These are phyloP conservation scores for Magnolia officinalis DNA, from an alignment of 164 flowering plant species.

Conservation along the genomic window DNA sequence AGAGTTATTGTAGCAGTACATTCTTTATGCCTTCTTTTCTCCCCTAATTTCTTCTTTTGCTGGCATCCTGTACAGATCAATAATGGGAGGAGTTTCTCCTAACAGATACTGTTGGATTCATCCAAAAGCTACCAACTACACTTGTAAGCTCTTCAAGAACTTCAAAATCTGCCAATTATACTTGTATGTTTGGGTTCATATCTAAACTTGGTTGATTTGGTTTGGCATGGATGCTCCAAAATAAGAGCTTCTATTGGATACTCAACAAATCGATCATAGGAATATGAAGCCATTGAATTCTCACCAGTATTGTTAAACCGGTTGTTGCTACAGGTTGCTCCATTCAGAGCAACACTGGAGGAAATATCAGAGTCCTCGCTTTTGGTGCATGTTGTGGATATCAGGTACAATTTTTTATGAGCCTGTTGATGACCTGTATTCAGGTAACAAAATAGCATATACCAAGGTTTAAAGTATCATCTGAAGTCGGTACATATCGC, in stretches of 20 bases:
- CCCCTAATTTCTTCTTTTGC: background rate
- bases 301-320: background rate
- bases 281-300: background rate
- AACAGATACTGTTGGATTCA: conserved; percentile 97
- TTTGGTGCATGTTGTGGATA: conserved; percentile 94
- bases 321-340: conserved; percentile 67
- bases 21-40: too few species aligned
- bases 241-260: conserved; percentile 2
- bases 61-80: conserved; percentile 52
- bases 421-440: background rate
- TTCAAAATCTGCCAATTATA: background rate
- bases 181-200: background rate
- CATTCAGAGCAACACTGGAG: conserved; percentile 93
- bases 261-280: background rate
- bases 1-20: too few species aligned
- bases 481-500: too few species aligned
- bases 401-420: conserved; percentile 49
- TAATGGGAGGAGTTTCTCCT: conserved; percentile 86
- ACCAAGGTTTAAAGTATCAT: too few species aligned
- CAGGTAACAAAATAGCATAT: background rate
- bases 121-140: conserved; percentile 91
- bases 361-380: conserved; percentile 94
- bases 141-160: conserved; percentile 44
- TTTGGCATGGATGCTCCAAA: background rate
- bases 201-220: background rate